A percentile compares a stretch with the other conserved stretches of the same genome.
Evolutionary conservation across 2,329 filamentous ascomycete species (phyloP).

Genomic region (Penicillium sp.): DNA sequence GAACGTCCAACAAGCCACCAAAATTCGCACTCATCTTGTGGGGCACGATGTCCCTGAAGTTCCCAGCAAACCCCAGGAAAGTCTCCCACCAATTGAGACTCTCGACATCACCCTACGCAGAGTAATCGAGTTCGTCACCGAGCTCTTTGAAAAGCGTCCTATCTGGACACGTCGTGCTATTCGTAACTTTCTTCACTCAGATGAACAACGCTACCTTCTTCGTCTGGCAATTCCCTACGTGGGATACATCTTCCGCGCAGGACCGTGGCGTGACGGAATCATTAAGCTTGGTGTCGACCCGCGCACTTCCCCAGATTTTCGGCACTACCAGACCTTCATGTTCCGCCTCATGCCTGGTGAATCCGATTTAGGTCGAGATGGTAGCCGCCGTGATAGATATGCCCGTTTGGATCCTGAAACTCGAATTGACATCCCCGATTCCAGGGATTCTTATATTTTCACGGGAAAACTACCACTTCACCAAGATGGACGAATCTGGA

Average conservation of each 20-base stretch:
- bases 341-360: constrained; percentile 65
- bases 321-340: constrained; percentile 84
- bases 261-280: constrained; percentile 87
- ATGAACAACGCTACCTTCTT: constrained; percentile 56
- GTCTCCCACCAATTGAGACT: constrained; percentile 52
- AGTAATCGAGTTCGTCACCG: constrained; percentile 64
- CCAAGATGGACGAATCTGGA: constrained; percentile 86
- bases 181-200: constrained; percentile 65
- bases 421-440: neutral
- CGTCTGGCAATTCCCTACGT: constrained; percentile 79
- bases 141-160: constrained; percentile 70
- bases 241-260: constrained; percentile 88
- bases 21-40: constrained; percentile 59
- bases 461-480: constrained; percentile 70
- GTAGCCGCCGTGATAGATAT: constrained; percentile 30
- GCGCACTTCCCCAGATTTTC: constrained; percentile 70
- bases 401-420: constrained; percentile 17
- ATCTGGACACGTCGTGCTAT: constrained; percentile 85
- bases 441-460: constrained; percentile 65
- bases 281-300: constrained; percentile 86
- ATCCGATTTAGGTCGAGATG: constrained; percentile 33
- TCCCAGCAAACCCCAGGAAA: constrained; percentile 61
- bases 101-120: constrained; percentile 61
- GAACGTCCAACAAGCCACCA: constrained; percentile 58
- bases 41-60: constrained; percentile 62